These are phyloP conservation scores for Simplicillium sp. DNA, from an alignment of 2,329 filamentous ascomycete genomes.

Conservation along the genomic window DNA sequence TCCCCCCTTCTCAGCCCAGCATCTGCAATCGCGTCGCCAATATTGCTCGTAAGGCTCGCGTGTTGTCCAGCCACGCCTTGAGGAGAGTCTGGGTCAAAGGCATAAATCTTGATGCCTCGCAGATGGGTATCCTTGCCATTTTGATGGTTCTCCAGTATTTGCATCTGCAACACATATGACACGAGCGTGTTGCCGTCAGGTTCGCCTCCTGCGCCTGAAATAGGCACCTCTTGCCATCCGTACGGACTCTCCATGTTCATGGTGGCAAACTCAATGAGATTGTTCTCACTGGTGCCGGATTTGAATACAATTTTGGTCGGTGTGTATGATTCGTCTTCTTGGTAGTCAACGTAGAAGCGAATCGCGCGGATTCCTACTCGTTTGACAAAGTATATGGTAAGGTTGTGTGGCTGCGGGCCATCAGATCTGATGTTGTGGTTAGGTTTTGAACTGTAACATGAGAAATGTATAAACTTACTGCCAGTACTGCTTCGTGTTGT, in stretches of 20 bases:
- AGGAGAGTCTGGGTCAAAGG: conserved; percentile 40
- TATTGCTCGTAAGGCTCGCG: not conserved
- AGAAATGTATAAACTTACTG: conserved; percentile 42
- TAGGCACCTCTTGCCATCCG: conserved; percentile 84
- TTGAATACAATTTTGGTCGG: conserved; percentile 85
- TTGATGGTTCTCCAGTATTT: conserved; percentile 92
- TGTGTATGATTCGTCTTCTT: conserved; percentile 90
- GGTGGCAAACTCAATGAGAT: conserved; percentile 77
- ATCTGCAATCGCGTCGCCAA: conserved; percentile 7
- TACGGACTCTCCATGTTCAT: conserved; percentile 70
- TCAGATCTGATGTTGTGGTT: conserved; percentile 50
- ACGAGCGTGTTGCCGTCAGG: conserved; percentile 66
- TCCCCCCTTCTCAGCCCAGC: conserved; percentile 3
- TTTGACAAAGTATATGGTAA: conserved; percentile 81
- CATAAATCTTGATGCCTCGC: conserved; percentile 80
- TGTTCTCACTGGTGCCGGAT: conserved; percentile 84
- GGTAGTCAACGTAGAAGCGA: conserved; percentile 83
- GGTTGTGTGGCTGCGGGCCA: conserved; percentile 71
- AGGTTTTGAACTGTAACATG: not conserved
- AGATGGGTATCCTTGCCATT: conserved; percentile 99
- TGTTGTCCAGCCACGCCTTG: conserved; percentile 23
- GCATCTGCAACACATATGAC: conserved; percentile 83
- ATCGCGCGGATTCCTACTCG: conserved; percentile 70
- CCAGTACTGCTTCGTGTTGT: conserved; percentile 68
- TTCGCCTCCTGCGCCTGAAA: conserved; percentile 43